Evolutionary conservation across 2,329 filamentous ascomycete genomes (phyloP).

Genomic region (Cladosporium velox): DNA sequence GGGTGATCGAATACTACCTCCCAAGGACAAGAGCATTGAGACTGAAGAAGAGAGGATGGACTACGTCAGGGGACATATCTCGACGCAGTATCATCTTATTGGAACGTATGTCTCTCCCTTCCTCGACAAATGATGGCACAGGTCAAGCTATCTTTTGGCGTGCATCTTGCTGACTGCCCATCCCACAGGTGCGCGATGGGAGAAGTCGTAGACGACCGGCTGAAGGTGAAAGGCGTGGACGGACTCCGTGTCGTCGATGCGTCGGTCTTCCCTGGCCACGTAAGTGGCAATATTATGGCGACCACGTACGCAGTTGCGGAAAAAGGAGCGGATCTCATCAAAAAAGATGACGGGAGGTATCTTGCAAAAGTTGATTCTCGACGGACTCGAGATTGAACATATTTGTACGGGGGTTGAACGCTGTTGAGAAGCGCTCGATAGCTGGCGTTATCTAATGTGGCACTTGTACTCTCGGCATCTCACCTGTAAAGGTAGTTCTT

Average conservation of each 20-base stretch:
- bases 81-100: conserved; percentile 42
- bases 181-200: conserved; percentile 34
- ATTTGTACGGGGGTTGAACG: neutral
- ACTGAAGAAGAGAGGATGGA: conserved; percentile 29
- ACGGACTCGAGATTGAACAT: neutral
- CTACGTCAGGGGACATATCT: conserved; percentile 23
- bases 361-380: conserved; percentile 23
- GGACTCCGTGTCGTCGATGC: conserved; percentile 43
- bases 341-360: conserved; percentile 35
- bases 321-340: conserved; percentile 38
- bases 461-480: too few relatives aligned
- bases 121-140: neutral
- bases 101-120: conserved; percentile 33
- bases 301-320: conserved; percentile 38
- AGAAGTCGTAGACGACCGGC: conserved; percentile 40
- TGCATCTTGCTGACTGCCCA: neutral
- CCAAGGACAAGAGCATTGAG: conserved; percentile 25
- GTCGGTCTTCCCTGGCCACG: conserved; percentile 37
- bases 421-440: neutral
- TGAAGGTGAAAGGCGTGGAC: conserved; percentile 42
- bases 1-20: conserved; percentile 39
- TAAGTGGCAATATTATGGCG: conserved; percentile 34
- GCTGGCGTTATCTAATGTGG: neutral
- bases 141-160: neutral
- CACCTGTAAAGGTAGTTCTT: conserved; percentile 35